Percentiles rank a stretch among this genome's conserved stretches.
phyloP scores from a whole-genome alignment of 116 monocot species.

The Dioscorea cayenensis region DNA sequence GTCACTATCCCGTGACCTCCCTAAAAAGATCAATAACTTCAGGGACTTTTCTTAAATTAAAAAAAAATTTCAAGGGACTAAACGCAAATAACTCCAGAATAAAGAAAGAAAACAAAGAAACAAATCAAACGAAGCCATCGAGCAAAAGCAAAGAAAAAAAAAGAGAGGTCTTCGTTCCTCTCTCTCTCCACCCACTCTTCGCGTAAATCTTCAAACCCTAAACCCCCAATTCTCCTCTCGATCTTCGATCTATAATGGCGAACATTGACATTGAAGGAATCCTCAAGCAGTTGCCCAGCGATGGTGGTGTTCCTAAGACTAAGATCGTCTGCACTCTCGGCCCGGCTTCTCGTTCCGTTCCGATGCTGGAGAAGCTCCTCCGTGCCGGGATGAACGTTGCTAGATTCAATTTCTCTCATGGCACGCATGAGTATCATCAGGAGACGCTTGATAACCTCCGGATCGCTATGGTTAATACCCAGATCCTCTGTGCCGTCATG shows the following conservation, averaged over 20 bases:
- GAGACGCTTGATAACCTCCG: conserved; percentile 81
- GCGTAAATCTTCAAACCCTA: neutral
- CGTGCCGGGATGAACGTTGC: conserved; percentile 92
- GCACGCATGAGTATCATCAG: conserved; percentile 84
- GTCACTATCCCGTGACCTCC: too few relatives aligned
- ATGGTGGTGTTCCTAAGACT: conserved; percentile 50
- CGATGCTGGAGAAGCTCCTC: conserved; percentile 83
- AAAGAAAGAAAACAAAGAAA: too few relatives aligned
- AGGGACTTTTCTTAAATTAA: too few relatives aligned
- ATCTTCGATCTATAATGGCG: conserved; percentile 13
- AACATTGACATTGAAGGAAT: conserved; percentile 48
- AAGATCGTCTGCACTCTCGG: conserved; percentile 96
- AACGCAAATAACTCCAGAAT: too few relatives aligned
- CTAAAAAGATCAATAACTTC: too few relatives aligned
- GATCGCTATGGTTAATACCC: conserved; percentile 72
- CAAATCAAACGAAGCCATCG: too few relatives aligned
- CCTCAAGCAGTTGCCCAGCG: conserved; percentile 23
- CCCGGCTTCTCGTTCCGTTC: conserved; percentile 72
- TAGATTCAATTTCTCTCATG: conserved; percentile 90
- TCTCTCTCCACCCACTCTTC: neutral
- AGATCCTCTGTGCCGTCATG: conserved; percentile 85
- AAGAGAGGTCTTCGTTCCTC: too few relatives aligned
- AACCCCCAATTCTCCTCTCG: neutral
- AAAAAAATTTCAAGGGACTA: too few relatives aligned
- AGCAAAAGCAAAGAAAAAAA: too few relatives aligned